Percentiles rank a stretch among this genome's conserved stretches.
These are phyloP conservation scores for Trichoderma afroharzianum DNA, from an alignment of 2,329 filamentous ascomycete genomes.

Conservation along the genomic window DNA sequence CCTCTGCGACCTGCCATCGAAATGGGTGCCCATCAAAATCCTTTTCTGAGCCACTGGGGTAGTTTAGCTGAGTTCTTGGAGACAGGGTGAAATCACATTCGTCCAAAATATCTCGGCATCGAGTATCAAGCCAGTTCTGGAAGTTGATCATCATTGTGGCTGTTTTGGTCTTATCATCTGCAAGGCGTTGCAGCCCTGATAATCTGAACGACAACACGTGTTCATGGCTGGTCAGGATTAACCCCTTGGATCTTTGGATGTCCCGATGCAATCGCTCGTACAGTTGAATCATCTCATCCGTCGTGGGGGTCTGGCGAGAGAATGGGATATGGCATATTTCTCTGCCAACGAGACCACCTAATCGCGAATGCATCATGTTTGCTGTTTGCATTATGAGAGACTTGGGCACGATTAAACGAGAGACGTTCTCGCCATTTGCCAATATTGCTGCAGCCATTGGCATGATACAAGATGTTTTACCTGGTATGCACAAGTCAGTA, in stretches of 20 bases:
- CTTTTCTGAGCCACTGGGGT: constrained; percentile 48
- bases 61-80: constrained; percentile 54
- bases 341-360: constrained; percentile 53
- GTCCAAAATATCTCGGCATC: constrained; percentile 13
- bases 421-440: constrained; percentile 44
- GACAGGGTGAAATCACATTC: constrained; percentile 41
- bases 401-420: constrained; percentile 54
- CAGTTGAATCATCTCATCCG: not conserved
- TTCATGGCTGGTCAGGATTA: constrained; percentile 60
- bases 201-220: constrained; percentile 63
- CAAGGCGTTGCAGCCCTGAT: constrained; percentile 55
- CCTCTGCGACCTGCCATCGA: constrained; percentile 47
- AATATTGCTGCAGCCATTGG: constrained; percentile 48
- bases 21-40: constrained; percentile 51
- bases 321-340: constrained; percentile 56
- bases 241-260: constrained; percentile 41
- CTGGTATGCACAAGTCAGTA: constrained; percentile 26
- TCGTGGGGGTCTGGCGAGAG: constrained; percentile 42
- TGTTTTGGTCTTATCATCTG: constrained; percentile 38
- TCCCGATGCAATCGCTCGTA: constrained; percentile 34
- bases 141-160: constrained; percentile 3
- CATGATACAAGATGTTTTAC: constrained; percentile 56
- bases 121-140: constrained; percentile 1
- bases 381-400: constrained; percentile 55
- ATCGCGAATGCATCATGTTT: constrained; percentile 50